Evolutionary conservation across 768 basidiomycete genomes (phyloP), one percentile per base, ranked within the genome.

Genomic region (Phanerochaete carnosa): DNA sequence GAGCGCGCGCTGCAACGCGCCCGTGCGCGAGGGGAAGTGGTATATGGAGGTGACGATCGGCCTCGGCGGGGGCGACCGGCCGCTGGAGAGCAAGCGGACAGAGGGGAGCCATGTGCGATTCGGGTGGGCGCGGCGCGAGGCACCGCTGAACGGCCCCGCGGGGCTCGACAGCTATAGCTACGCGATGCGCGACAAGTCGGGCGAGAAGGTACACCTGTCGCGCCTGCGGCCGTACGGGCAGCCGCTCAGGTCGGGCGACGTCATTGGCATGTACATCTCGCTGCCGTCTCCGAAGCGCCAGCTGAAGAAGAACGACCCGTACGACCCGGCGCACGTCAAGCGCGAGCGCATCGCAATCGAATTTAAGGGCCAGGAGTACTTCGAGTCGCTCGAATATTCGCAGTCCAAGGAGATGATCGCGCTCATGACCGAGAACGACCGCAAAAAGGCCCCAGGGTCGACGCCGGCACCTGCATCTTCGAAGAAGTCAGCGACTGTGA

Each of bases 321-420:
- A 85, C 64, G 92, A 97, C 71, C 90, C 95, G 11, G 89, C 90
- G 4, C 88, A 88, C 64, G 75, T 97, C 63, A 85, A 87, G 64
- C 86, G 97, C 57, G 92, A 94, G 69, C 91, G 97, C 58, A 91
- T 96, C 62, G 86, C 95, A 3, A 95, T 99, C 70, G 90, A 92
- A 61, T 92, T 94, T 75, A 97, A 96, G 74, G 92, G 92, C n/a
- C 95, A 96, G 74, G 90, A 94, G 64, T 95, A 95, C 72, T 98
- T 98, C 72, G 97, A 99, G 76, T 87, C 87, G 61, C 78, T 92
- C 62, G 96, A 98, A 72, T 98, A 97, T 71, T 75, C 86, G 11
- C 85, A 87, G 60, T 85, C 82, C 29, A 97, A 95, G 72, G 97
- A 99, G 76, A 98, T 98, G 97, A 78, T 83, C 13, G 79, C 87